phyloP scores from a whole-genome alignment of 2,329 filamentous ascomycete genomes.

The Piedraia hortae region DNA sequence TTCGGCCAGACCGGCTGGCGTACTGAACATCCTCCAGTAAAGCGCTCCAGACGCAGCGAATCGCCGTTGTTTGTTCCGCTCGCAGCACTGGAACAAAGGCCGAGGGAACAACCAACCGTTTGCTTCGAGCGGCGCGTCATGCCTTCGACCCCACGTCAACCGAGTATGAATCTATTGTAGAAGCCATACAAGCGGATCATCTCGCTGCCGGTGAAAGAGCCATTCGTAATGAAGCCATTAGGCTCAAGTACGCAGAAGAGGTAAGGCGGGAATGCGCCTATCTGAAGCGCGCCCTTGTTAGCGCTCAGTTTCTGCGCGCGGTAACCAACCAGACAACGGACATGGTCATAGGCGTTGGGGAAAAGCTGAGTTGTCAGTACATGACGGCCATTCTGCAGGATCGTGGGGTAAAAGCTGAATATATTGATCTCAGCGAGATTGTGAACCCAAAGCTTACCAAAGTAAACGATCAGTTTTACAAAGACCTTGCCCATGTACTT shows the following conservation, averaged over 20 bases:
- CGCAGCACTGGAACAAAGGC: constrained; percentile 82
- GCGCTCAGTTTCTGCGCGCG: constrained; percentile 28
- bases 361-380: constrained; percentile 82
- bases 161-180: constrained; percentile 46
- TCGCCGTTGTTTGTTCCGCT: constrained; percentile 87
- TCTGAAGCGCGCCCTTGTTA: constrained; percentile 45
- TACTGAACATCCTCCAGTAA: constrained; percentile 14
- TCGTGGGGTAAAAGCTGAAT: constrained; percentile 56
- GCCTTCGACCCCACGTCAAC: constrained; percentile 17
- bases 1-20: neutral
- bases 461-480: constrained; percentile 21
- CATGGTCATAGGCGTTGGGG: constrained; percentile 77
- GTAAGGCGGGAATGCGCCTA: constrained; percentile 58
- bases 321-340: constrained; percentile 25
- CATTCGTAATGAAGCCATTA: constrained; percentile 12
- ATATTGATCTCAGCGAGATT: constrained; percentile 65
- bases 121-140: constrained; percentile 19
- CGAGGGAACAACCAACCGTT: constrained; percentile 76
- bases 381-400: constrained; percentile 69
- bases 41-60: constrained; percentile 35
- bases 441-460: constrained; percentile 30
- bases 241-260: constrained; percentile 30
- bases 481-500: constrained; percentile 15
- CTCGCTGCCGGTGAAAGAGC: constrained; percentile 33
- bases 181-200: constrained; percentile 63